Evolutionary conservation across 768 basidiomycete species (phyloP), one percentile per base, ranked within the genome.

Genomic region (Naganishia antarctica): DNA sequence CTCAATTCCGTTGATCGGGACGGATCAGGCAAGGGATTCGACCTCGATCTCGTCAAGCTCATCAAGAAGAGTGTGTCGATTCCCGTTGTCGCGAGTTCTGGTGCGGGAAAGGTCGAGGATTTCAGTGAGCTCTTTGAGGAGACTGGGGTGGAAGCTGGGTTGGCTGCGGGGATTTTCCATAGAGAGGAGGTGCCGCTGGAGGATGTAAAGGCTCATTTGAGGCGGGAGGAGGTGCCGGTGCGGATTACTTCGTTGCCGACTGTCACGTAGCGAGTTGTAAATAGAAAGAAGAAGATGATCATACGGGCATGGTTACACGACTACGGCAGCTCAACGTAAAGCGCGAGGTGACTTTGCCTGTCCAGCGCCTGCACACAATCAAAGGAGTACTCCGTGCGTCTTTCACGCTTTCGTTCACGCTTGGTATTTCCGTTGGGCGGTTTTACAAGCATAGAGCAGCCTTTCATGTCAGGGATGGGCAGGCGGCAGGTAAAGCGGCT

Each of bases 141-240:
- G 70, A 92, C 91, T 3, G 82, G 80, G 3, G 91, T 86, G 1
- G 92, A 94, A 77, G 91, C 96, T 47, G 96, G 89, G 1, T 78
- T 99, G 63, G 96, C 96, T 11, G 96, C 96, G 12, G 96, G 96
- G 1, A 96, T 98, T 69, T 99, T 99, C 78, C 96, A 99, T 77
- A 81, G 96, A 32, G 83, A 82, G 48, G 89, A 97, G 76, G 94
- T 99, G 4, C 81, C 78, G 44, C 93, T 99, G 66, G 78, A 79
- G 48, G 86, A 88, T 51, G 88, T 97, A 62, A 99, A 97, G 79
- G 77, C 78, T 45, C 70, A 71, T 51, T 64, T 81, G 66, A 65
- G 66, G 44, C 66, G 71, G 23, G 61, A 67, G 48, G 71, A 71
- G 4, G 65, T 78, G 29, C 64, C 68, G 37, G 68, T 72, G 2